Evolutionary conservation across 176 grass and related monocot species (phyloP), one percentile per base, ranked within the genome.

Genomic region (Cenchrus purpureus): DNA sequence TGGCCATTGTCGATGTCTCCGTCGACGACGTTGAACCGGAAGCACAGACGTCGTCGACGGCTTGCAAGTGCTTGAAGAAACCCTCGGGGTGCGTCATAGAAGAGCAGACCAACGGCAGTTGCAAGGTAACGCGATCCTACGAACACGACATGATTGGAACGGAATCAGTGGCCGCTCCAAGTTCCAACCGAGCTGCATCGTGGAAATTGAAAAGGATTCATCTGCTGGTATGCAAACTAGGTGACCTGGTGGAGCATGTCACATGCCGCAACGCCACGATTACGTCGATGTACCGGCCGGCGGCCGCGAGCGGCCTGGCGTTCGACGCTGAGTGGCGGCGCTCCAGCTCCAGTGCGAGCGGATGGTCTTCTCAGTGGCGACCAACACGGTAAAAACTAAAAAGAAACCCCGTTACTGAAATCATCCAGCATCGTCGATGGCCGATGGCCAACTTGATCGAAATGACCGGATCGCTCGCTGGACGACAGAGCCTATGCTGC

Each of bases 291-390:
- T 97, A 90, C 57, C 79, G 86, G 20, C 28, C 90, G 55, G 68
- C 82, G 54, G 77, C 90, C 62, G 73, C 80, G 3, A 82, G 81
- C 65, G 90, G 90, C 43, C 69, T 91, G 82, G 92, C 90, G 13
- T 97, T 97, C 90, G 92, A 86, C 4, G 95, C 95, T 97, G 92
- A 90, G 79, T 97, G 88, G 88, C 92, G 57, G 32, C 88, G 63
- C 88, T 97, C 55, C 82, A 84, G 75, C 82, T 91, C 79, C 95
- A 93, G 68, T 94, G 92, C 71, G 95, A 97, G 85, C 84, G 92
- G 56, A 68, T 67, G 75, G 90, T 97, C 34, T 94, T 97, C 89
- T 94, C 77, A 59, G 85, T 92, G 92, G 95, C 90, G 50, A 94
- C 95, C 51, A 94, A n/a, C n/a, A 34, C 34, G 34, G 34, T 34